These are phyloP conservation scores for Podaxis carcinomalis DNA, from an alignment of 768 basidiomycete species.

Conservation along the genomic window DNA sequence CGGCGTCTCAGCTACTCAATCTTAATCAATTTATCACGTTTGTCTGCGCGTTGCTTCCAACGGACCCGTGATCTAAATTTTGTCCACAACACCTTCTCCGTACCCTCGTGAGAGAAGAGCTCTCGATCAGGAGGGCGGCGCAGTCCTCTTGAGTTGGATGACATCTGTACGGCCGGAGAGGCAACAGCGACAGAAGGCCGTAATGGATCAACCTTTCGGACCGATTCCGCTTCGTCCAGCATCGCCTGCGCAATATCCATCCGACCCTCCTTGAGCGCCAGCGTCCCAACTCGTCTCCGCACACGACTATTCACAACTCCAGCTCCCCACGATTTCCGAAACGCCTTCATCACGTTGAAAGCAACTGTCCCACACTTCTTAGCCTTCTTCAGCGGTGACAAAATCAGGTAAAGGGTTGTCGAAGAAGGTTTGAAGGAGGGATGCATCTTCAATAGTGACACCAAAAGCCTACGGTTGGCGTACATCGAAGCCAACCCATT, in stretches of 20 bases:
- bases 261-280: constrained; percentile 66
- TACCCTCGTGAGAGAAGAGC: neutral
- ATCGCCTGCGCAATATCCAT: constrained; percentile 39
- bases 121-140: constrained; percentile 5
- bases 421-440: constrained; percentile 51
- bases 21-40: neutral
- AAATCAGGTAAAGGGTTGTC: constrained; percentile 54
- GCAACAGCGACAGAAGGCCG: neutral
- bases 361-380: constrained; percentile 55
- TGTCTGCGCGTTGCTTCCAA: neutral
- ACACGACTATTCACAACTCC: constrained; percentile 54
- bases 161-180: neutral
- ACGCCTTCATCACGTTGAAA: constrained; percentile 36
- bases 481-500: constrained; percentile 40
- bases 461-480: constrained; percentile 38
- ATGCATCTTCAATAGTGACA: constrained; percentile 41
- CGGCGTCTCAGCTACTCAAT: neutral
- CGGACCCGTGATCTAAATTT: neutral
- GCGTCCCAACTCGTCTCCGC: constrained; percentile 49
- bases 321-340: constrained; percentile 52
- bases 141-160: neutral
- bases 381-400: constrained; percentile 45
- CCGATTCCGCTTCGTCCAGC: neutral
- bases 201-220: neutral
- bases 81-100: neutral